Conservation (phyloP, 2,329 filamentous ascomycete species). For the Ophiostoma sp. region DNA sequence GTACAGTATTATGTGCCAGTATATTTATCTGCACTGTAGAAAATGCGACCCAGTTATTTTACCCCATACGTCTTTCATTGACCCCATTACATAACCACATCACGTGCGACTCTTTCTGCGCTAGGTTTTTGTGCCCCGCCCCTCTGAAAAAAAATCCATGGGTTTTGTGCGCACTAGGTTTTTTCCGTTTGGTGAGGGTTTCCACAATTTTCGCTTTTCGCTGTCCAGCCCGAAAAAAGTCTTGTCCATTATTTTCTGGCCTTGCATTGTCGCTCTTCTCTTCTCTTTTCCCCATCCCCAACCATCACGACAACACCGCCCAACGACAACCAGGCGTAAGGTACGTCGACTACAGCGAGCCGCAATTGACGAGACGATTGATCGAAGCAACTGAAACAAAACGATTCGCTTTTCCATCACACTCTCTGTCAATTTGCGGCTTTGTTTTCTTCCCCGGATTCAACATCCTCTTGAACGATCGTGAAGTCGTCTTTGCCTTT, state of each 20-base stretch:
- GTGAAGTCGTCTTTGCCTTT: neutral
- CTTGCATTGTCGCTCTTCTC: conserved; percentile 19
- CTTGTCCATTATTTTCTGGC: conserved; percentile 23
- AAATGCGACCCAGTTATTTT: neutral
- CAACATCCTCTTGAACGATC: neutral
- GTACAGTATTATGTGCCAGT: neutral
- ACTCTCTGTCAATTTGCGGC: neutral
- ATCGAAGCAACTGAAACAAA: neutral
- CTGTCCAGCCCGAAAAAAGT: conserved; percentile 23
- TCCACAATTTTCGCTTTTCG: conserved; percentile 23
- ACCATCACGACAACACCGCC: conserved; percentile 30
- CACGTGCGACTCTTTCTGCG: neutral
- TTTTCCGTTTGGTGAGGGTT: conserved; percentile 24
- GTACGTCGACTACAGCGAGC: conserved; percentile 22
- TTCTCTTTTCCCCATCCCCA: conserved; percentile 21
- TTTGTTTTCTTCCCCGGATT: neutral
- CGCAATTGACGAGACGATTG: neutral
- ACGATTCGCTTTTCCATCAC: neutral
- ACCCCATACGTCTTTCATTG: neutral
- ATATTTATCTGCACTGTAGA: neutral
- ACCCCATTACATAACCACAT: conserved; percentile 9
- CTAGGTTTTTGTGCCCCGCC: conserved; percentile 28
- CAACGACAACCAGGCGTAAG: conserved; percentile 29
- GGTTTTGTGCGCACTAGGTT: conserved; percentile 31
- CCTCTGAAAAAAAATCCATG: conserved; percentile 18